Base-by-base conservation (phyloP, 108 stramenopile species). In the Fragilariopsis cylindrus region DNA sequence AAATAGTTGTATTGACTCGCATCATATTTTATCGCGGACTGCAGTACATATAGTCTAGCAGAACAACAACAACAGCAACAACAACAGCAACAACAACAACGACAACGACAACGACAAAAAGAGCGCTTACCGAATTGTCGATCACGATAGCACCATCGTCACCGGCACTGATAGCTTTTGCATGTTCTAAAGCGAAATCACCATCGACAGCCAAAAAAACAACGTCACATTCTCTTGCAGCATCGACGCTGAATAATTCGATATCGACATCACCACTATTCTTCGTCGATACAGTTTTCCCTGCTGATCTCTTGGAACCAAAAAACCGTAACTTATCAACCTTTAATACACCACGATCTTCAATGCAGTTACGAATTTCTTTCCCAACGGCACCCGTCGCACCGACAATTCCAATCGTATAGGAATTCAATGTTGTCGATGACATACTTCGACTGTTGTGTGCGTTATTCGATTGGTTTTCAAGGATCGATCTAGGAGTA, bases 321-420 rank as follows among this genome's bases (percentile, higher is more conserved):
- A 97, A 97, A 58, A 97, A 92, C 47, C 92, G 89, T 9, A 98
- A 88, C 47, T 76, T 67, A 21, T 76, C 81, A 30, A 96, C 94
- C 52, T 89, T 89, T 18, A 74, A 21, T 70, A 93, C 85, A 7
- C 76, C 57, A 15, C 93, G 84, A 62, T 87, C 87, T 58, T 93
- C 92, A 65, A 99, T 79, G 60, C 85, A 87, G 19, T 88, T 79
- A 21, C 96, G 90, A 70, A 99, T 93, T 81, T 99, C 98, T 74
- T 95, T 92, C 3, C 98, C 98, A 4, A 99, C 98, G 47, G 98
- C 98, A 21, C 98, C 98, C 6, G 98, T 97, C 50, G 97, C 97
- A 52, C 98, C 98, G 30, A 98, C 97, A 70, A 98, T 92, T 41
- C 96, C 98, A 42, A 98, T 96, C n/a, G 77, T 90, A 75, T 83